Conservation (phyloP, 2,329 filamentous ascomycete genomes). For the Thielaviopsis euricoi region DNA sequence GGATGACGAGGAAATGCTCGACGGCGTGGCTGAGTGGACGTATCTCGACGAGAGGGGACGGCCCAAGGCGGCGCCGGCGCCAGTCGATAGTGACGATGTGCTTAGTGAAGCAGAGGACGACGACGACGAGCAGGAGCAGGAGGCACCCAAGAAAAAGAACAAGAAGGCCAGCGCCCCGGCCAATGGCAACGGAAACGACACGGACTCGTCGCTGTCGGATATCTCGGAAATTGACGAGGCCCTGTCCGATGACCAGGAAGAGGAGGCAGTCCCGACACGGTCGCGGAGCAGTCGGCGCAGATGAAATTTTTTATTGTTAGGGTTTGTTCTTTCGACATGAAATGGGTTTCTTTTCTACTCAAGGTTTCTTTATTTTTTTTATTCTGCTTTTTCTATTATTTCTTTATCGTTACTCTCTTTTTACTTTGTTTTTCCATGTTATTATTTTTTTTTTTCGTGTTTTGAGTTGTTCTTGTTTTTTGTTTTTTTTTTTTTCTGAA, state of each 20-base stretch:
- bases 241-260: neutral
- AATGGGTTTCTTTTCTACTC: neutral
- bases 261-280: neutral
- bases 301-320: neutral
- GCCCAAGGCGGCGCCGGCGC: slow-evolving; percentile 12
- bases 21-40: slow-evolving; percentile 42
- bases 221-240: slow-evolving; percentile 10
- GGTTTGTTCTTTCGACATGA: neutral
- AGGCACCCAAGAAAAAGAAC: neutral
- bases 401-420: too few species aligned
- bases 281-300: slow-evolving; percentile 1
- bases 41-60: slow-evolving; percentile 25
- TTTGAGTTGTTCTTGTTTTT: neutral
- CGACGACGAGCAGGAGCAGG: slow-evolving; percentile 11
- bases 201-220: slow-evolving; percentile 10
- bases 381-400: neutral
- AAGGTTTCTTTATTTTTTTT: slow-evolving; percentile 1
- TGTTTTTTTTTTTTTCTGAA: neutral
- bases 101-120: slow-evolving; percentile 13
- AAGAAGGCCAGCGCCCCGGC: neutral
- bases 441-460: neutral
- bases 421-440: slow-evolving; percentile 1
- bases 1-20: slow-evolving; percentile 45
- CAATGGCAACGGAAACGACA: neutral
- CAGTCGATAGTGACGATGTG: slow-evolving; percentile 13